Percentiles rank a stretch among this genome's conserved stretches.
phyloP scores from a whole-genome alignment of 164 flowering plant genomes.

The Paratinospora sagittata region DNA sequence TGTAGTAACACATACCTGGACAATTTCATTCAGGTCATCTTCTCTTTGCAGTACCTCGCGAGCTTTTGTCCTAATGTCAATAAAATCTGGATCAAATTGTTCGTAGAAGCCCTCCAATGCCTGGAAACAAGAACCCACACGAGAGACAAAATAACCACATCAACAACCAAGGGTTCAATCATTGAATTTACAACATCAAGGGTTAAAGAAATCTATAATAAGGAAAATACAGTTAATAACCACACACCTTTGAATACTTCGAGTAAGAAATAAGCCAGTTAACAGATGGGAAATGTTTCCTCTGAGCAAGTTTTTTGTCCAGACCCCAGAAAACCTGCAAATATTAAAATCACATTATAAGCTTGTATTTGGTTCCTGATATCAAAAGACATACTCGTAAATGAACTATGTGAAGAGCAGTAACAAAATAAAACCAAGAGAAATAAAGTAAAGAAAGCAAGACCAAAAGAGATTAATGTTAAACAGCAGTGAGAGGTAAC shows the following conservation, averaged over 20 bases:
- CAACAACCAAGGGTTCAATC: neutral
- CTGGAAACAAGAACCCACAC: slow-evolving; percentile 33
- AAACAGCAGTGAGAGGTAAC: neutral
- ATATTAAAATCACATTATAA: neutral
- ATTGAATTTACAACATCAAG: neutral
- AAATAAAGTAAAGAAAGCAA: too few species aligned
- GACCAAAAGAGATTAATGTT: too few species aligned
- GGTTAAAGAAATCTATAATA: neutral
- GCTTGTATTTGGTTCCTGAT: neutral
- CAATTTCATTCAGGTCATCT: slow-evolving; percentile 98
- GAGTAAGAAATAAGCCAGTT: slow-evolving; percentile 99
- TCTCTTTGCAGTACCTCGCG: slow-evolving; percentile 97
- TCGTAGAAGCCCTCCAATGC: slow-evolving; percentile 95
- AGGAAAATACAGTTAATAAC: slow-evolving; percentile 6
- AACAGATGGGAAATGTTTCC: slow-evolving; percentile 98
- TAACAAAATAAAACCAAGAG: neutral
- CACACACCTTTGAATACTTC: slow-evolving; percentile 72
- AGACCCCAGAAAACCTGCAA: slow-evolving; percentile 99
- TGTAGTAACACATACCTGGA: slow-evolving; percentile 54
- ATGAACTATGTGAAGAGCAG: neutral
- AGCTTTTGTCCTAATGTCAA: slow-evolving; percentile 94
- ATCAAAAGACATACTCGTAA: neutral
- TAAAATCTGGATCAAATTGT: slow-evolving; percentile 86
- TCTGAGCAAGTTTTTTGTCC: slow-evolving; percentile 99
- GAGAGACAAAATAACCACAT: slow-evolving; percentile 3